phyloP scores from a whole-genome alignment of 2,329 filamentous ascomycete species.

The Pyrenophora graminea region DNA sequence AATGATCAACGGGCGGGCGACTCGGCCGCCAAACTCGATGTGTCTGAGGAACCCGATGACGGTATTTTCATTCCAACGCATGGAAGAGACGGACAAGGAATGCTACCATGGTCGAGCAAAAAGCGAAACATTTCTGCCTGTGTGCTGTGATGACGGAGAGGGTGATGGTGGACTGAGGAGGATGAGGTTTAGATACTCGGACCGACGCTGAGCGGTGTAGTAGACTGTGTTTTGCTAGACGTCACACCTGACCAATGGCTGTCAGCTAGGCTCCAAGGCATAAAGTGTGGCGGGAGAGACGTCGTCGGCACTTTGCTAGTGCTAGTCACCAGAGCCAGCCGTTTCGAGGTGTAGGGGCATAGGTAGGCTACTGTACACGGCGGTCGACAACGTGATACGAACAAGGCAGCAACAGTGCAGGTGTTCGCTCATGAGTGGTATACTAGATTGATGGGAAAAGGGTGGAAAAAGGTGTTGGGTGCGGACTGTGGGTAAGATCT shows the following conservation, averaged over 20 bases:
- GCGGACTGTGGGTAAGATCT: slow-evolving; percentile 12
- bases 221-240: slow-evolving; percentile 17
- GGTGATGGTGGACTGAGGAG: not conserved
- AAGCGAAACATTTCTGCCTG: slow-evolving; percentile 25
- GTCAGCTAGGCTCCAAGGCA: not conserved
- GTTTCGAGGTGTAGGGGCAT: not conserved
- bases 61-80: slow-evolving; percentile 8
- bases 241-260: slow-evolving; percentile 18
- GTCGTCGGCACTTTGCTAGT: slow-evolving; percentile 3
- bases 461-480: slow-evolving; percentile 4
- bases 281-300: slow-evolving; percentile 14
- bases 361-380: not conserved
- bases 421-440: slow-evolving; percentile 21
- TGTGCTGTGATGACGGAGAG: not conserved
- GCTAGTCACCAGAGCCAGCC: not conserved
- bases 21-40: slow-evolving; percentile 4
- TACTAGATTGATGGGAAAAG: slow-evolving; percentile 10
- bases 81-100: slow-evolving; percentile 21
- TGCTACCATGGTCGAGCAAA: slow-evolving; percentile 25
- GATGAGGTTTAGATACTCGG: slow-evolving; percentile 7
- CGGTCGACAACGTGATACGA: slow-evolving; percentile 23
- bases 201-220: slow-evolving; percentile 26
- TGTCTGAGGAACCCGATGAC: slow-evolving; percentile 7
- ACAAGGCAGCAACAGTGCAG: slow-evolving; percentile 27
- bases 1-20: not conserved